These are phyloP conservation scores for Paramecium primaurelia DNA, from an alignment of 73 alveolate species.

Conservation along the genomic window DNA sequence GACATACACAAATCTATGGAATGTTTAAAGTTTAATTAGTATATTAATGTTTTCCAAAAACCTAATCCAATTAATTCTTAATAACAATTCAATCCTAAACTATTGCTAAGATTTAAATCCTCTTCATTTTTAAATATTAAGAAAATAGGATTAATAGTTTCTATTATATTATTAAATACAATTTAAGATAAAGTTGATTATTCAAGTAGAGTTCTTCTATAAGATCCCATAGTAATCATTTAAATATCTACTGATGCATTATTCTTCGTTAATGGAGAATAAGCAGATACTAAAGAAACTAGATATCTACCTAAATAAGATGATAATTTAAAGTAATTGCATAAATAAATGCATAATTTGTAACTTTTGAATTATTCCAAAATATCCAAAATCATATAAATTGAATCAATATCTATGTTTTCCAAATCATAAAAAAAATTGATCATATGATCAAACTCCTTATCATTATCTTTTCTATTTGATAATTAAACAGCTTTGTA, in stretches of 20 bases:
- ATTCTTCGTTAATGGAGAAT: slow-evolving; percentile 69
- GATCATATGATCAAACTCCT: slow-evolving; percentile 55
- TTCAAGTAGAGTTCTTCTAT: slow-evolving; percentile 56
- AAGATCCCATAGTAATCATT: not conserved
- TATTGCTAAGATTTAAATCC: not conserved
- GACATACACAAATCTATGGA: slow-evolving; percentile 18
- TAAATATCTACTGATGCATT: not conserved
- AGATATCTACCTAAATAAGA: slow-evolving; percentile 78
- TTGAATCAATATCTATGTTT: slow-evolving; percentile 69
- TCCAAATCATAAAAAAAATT: slow-evolving; percentile 78
- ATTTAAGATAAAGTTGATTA: slow-evolving; percentile 73
- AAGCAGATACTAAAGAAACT: slow-evolving; percentile 67
- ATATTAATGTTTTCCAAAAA: slow-evolving; percentile 57
- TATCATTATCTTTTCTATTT: not conserved
- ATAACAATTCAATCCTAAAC: slow-evolving; percentile 47
- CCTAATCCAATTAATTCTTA: slow-evolving; percentile 54
- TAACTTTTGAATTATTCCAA: slow-evolving; percentile 81
- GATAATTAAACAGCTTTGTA: slow-evolving; percentile 64
- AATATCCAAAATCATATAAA: slow-evolving; percentile 77
- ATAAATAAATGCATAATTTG: slow-evolving; percentile 81
- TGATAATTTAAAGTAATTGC: slow-evolving; percentile 79
- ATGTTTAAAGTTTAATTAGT: not conserved
- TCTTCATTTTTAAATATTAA: slow-evolving; percentile 34
- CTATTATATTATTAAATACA: slow-evolving; percentile 79
- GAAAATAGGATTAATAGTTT: slow-evolving; percentile 76